Evolutionary conservation across 352 stramenopile genomes (phyloP), one percentile per base, ranked within the genome.

Genomic region (Globisporangium irregulare): DNA sequence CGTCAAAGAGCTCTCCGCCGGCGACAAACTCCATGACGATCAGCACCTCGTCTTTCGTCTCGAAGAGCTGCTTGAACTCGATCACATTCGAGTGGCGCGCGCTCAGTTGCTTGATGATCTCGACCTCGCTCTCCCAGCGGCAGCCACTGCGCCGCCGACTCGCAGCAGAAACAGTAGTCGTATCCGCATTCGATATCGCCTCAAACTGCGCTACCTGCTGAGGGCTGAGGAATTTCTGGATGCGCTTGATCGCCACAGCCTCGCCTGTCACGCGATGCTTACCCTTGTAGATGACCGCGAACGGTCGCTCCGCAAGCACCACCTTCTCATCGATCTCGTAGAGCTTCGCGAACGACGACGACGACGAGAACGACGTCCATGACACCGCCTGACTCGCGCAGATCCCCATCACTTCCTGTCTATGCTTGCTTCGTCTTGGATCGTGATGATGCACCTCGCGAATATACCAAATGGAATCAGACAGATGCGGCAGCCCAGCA

Each of bases 1-100:
- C 74, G 55, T 92, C 75, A 59, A 92, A 91, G 61, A 92, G 84
- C 59, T 92, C 82, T 1, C 84, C 84, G 46, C 84, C 84, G 0
- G 72, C 68, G 2, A 82, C 80, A 43, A 85, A 66, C 62, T 92
- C 84, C 65, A 78, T 90, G 41, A 91, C 73, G 55, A 92, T 70
- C 61, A 81, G 85, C 36, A 85, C 82, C 54, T 83, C 74, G 10
- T 69, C 50, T 4, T 77, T 70, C 2, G 80, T 86, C 67, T 91
- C 76, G 63, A 87, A 76, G 3, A 85, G 73, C 24, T 86, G 72
- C 38, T 79, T 73, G 24, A 89, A 71, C 46, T 76, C 72, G 46
- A 91, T 75, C 25, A 92, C 79, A 66, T 92, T 87, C 18, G 75
- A 65, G 55, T 92, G 84, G 51, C 72, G 70, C 25, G 72, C 71